These are phyloP conservation scores for Trichoderma gracile DNA, from an alignment of 2,329 filamentous ascomycete genomes.

Conservation along the genomic window DNA sequence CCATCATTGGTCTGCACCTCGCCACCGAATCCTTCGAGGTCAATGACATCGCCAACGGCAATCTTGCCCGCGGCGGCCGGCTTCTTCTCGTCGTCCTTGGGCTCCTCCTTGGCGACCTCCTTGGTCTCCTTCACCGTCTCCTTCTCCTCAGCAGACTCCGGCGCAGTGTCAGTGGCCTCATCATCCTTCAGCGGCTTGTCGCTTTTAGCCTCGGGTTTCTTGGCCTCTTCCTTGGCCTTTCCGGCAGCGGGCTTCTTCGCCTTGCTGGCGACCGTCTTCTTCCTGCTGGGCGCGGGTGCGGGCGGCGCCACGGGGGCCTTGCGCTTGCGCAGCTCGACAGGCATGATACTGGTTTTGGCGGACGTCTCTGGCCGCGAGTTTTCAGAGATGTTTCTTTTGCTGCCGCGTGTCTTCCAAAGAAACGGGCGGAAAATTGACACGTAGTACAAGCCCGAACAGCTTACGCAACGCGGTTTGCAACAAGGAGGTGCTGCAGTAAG, in stretches of 20 bases:
- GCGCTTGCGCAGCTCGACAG: conserved; percentile 61
- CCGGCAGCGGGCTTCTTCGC: conserved; percentile 30
- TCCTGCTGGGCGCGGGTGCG: conserved; percentile 48
- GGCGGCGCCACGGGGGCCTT: conserved; percentile 54
- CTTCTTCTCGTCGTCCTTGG: conserved; percentile 42
- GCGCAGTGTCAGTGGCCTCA: conserved; percentile 21
- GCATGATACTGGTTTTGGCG: conserved; percentile 45
- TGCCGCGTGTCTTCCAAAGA: conserved; percentile 1
- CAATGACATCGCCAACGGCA: conserved; percentile 56
- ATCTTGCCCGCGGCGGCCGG: conserved; percentile 43
- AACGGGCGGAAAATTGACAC: conserved; percentile 18
- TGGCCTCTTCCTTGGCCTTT: conserved; percentile 27
- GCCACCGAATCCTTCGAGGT: conserved; percentile 62
- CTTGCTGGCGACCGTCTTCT: conserved; percentile 44
- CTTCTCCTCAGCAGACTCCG: conserved; percentile 20
- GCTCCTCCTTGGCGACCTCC: conserved; percentile 40
- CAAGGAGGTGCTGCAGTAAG: conserved; percentile 19
- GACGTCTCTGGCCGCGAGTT: background rate
- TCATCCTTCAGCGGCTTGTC: conserved; percentile 23
- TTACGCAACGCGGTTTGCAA: conserved; percentile 17
- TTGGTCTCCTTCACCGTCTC: conserved; percentile 31
- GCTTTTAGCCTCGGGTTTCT: conserved; percentile 25
- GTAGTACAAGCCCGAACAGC: conserved; percentile 5
- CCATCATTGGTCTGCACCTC: conserved; percentile 87
- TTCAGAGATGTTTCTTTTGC: background rate